Conservation (phyloP, 176 grass and related monocot genomes). For the Luzula sylvatica region DNA sequence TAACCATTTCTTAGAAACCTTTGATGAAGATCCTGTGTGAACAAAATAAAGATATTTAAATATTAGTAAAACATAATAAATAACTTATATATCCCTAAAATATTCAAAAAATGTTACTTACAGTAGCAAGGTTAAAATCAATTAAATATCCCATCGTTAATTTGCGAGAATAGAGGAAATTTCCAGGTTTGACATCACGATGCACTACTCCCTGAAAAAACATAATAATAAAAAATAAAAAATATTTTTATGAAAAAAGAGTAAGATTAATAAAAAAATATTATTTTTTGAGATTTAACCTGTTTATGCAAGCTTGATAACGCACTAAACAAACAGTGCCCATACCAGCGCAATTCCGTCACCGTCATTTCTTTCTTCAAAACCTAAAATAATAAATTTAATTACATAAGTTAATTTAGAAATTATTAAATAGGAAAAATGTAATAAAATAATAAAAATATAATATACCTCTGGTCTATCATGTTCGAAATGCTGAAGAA, state of each 20-base stretch:
- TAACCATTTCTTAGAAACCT: slow-evolving; percentile 56
- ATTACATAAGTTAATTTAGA: slow-evolving; percentile 23
- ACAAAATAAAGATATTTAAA: not conserved
- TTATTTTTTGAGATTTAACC: slow-evolving; percentile 34
- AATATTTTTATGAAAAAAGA: not conserved
- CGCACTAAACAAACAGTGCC: slow-evolving; percentile 75
- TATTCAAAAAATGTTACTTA: slow-evolving; percentile 25
- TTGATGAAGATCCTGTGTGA: slow-evolving; percentile 68
- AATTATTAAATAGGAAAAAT: slow-evolving; percentile 1
- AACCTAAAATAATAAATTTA: slow-evolving; percentile 22
- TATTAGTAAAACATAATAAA: not conserved
- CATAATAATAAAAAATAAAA: slow-evolving; percentile 12
- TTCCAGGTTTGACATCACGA: slow-evolving; percentile 94
- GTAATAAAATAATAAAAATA: slow-evolving; percentile 2
- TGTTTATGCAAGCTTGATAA: slow-evolving; percentile 74
- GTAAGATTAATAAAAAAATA: slow-evolving; percentile 4
- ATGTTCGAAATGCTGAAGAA: slow-evolving; percentile 87
- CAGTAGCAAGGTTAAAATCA: slow-evolving; percentile 95
- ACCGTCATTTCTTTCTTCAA: slow-evolving; percentile 68
- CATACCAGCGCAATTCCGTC: slow-evolving; percentile 65
- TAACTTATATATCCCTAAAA: not conserved
- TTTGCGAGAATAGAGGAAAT: slow-evolving; percentile 84
- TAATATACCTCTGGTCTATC: slow-evolving; percentile 88
- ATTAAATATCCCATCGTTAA: slow-evolving; percentile 65
- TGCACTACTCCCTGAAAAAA: slow-evolving; percentile 68